Base-by-base conservation (phyloP, 805 yeast species). In the Wickerhamiella qilinensis region DNA sequence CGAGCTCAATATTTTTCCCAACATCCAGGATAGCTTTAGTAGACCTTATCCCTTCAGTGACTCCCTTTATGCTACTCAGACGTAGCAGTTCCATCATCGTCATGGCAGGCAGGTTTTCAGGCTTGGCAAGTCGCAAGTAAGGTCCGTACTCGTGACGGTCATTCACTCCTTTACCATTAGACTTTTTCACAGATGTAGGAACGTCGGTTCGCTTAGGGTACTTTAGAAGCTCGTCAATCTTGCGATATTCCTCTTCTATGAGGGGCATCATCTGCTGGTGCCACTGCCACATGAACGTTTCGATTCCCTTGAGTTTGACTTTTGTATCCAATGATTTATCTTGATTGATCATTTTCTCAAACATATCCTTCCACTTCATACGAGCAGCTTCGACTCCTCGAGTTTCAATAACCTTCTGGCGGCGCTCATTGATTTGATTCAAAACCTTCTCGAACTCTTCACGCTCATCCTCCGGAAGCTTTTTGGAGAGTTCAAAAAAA, bases 281-380 rank as follows among this genome's bases (percentile, higher is more conserved):
- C 98, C 98, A 91, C 42, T 72, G 71, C 72, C 84, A 91, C 30
- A 91, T 60, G 46, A 75, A 75, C 1, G 75, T 76, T 42, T 84
- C 85, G 30, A 86, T 61, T 11, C 73, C 68, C 41, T 73, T 70
- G 27, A 46, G 33, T 20, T 42, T 47, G 12, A 46, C 41, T 24
- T 43, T 52, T 21, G 56, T 40, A 11, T 67, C 73, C 18, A 83
- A 83, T 46, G 38, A 20, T 11, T 41, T 34, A 33, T 50, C 53
- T 2, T 43, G 42, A 21, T 43, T 46, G 15, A 43, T 44, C 46
- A 47, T 41, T n/a, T 77, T 66, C 35, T 67, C 64, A 51, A 74
- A 66, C 38, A 71, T 74, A 49, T 83, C 93, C 54, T 73, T 77
- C 98, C 98, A 88, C 55, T 81, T 78, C 50, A 77, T 83, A 45